These are phyloP conservation scores for Pichia sp. DNA, from an alignment of 1,139 yeast genomes.

Conservation along the genomic window DNA sequence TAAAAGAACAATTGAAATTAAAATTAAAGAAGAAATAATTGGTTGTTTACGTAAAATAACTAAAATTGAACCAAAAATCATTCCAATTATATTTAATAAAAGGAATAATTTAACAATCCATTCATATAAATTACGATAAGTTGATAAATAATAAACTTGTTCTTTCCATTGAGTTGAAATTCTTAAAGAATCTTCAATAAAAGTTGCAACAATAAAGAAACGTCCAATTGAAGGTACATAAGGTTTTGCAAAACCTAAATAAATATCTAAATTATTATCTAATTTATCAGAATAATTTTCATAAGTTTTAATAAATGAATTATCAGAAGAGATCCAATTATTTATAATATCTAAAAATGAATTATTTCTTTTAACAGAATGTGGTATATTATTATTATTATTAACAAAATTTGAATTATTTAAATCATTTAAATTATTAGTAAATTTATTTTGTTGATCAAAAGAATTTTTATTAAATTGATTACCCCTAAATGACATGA, in stretches of 20 bases:
- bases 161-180: slow-evolving; percentile 86
- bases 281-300: slow-evolving; percentile 41
- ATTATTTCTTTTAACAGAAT: slow-evolving; percentile 7
- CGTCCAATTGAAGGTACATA: slow-evolving; percentile 84
- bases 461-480: too few species aligned
- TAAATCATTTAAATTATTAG: too few species aligned
- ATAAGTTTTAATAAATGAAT: slow-evolving; percentile 35
- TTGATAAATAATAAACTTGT: slow-evolving; percentile 79
- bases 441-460: too few species aligned
- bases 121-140: slow-evolving; percentile 73
- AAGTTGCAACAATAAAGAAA: slow-evolving; percentile 87
- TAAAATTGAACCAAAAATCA: slow-evolving; percentile 68
- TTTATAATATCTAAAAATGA: slow-evolving; percentile 23
- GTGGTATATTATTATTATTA: too few species aligned
- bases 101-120: slow-evolving; percentile 72
- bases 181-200: slow-evolving; percentile 83
- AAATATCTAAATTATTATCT: slow-evolving; percentile 43
- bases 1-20: slow-evolving; percentile 64
- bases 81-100: slow-evolving; percentile 54
- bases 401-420: too few species aligned
- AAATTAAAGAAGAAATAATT: slow-evolving; percentile 63
- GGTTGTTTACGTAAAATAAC: slow-evolving; percentile 68
- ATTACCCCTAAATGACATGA: too few species aligned
- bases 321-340: slow-evolving; percentile 26
- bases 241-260: slow-evolving; percentile 52